A percentile compares a stretch with the other conserved stretches of the same genome.
Evolutionary conservation across 106 monocot species (phyloP).

Genomic region (Acorus calamus): DNA sequence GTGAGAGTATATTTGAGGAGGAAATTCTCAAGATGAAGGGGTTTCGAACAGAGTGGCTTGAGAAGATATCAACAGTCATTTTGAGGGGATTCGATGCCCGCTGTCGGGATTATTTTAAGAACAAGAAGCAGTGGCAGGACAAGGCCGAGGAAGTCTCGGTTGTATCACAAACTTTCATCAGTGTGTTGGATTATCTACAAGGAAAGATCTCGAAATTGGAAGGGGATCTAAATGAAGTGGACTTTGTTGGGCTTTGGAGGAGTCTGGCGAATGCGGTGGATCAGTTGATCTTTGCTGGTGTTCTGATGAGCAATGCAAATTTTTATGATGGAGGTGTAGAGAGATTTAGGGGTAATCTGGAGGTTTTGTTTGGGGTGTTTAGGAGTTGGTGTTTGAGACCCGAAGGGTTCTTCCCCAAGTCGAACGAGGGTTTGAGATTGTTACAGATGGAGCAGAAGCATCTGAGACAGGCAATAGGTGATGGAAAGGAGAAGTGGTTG

Average conservation of each 20-base stretch:
- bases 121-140: conserved; percentile 89
- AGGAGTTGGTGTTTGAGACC: conserved; percentile 82
- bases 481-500: conserved; percentile 44
- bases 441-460: conserved; percentile 51
- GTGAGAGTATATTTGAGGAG: conserved; percentile 38
- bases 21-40: conserved; percentile 37
- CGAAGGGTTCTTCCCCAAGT: conserved; percentile 64
- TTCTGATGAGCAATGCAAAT: conserved; percentile 42
- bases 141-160: conserved; percentile 31
- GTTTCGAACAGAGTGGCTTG: conserved; percentile 56
- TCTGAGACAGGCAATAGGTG: conserved; percentile 20
- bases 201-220: conserved; percentile 56
- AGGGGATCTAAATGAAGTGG: conserved; percentile 42
- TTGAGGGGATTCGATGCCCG: conserved; percentile 77
- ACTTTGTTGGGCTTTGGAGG: conserved; percentile 74
- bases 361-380: conserved; percentile 58
- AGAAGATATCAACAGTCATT: conserved; percentile 62
- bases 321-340: conserved; percentile 50
- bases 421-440: conserved; percentile 52
- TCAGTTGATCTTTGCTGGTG: conserved; percentile 39
- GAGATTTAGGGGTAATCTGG: conserved; percentile 50
- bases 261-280: conserved; percentile 58
- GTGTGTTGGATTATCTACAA: conserved; percentile 72
- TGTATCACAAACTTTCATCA: conserved; percentile 41
- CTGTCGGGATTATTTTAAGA: conserved; percentile 72